Conservation (phyloP, 208 protist species). For the Wallacemonas sp. region DNA sequence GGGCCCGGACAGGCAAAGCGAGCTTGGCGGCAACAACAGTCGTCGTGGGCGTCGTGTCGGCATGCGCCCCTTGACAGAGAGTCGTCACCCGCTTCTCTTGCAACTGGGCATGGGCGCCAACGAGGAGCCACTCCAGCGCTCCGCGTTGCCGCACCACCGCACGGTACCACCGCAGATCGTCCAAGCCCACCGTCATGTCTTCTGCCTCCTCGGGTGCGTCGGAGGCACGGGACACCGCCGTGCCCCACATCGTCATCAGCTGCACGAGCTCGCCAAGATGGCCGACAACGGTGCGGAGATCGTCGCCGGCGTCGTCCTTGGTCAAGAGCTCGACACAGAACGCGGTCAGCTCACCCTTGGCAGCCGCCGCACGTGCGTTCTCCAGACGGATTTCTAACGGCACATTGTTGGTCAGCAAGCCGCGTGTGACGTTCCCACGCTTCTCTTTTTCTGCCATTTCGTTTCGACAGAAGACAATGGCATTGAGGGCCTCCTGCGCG, state of each 20-base stretch:
- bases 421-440: conserved; percentile 9
- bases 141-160: conserved; percentile 60
- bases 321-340: conserved; percentile 47
- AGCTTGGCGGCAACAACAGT: conserved; percentile 8
- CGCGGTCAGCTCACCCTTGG: conserved; percentile 21
- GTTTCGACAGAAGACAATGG: not conserved
- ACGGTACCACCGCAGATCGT: conserved; percentile 27
- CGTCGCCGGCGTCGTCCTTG: conserved; percentile 62
- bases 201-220: conserved; percentile 5
- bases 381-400: conserved; percentile 60
- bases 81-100: conserved; percentile 1
- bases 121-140: conserved; percentile 49
- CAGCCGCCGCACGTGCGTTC: conserved; percentile 23
- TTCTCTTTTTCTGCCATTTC: conserved; percentile 13
- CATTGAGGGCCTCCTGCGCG: not conserved
- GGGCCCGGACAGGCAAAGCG: not conserved
- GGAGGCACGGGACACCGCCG: not conserved
- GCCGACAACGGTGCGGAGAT: conserved; percentile 29
- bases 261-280: conserved; percentile 16
- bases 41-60: not conserved
- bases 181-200: conserved; percentile 20
- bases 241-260: conserved; percentile 1
- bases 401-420: not conserved
- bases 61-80: not conserved
- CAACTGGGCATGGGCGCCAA: conserved; percentile 30